These are phyloP conservation scores for Rubia peregrina DNA, from an alignment of 305 asterid species.

Conservation along the genomic window DNA sequence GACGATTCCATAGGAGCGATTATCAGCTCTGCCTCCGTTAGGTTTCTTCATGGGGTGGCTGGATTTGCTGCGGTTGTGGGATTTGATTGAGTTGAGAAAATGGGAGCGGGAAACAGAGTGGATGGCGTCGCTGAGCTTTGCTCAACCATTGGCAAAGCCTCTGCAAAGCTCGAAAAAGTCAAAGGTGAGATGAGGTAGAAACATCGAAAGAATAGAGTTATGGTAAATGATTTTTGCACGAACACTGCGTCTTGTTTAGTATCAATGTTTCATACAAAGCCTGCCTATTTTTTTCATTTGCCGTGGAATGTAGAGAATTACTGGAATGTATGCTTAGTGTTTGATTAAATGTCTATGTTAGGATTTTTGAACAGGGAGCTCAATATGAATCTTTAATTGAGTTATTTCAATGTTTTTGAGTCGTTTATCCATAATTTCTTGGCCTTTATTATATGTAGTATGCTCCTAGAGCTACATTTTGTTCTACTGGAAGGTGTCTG, in stretches of 20 bases:
- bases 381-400: background rate
- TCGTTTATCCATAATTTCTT: background rate
- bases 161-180: too few relatives aligned
- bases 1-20: too few relatives aligned
- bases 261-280: background rate
- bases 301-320: background rate
- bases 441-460: background rate
- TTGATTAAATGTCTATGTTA: constrained; percentile 1
- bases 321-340: constrained; percentile 4
- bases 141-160: too few relatives aligned
- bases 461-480: background rate
- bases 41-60: constrained; percentile 35
- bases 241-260: background rate
- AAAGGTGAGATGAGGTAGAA: too few relatives aligned
- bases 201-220: too few relatives aligned
- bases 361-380: background rate
- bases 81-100: constrained; percentile 52
- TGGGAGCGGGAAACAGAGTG: constrained; percentile 80
- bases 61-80: constrained; percentile 19
- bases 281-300: background rate
- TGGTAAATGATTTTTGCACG: too few relatives aligned
- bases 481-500: background rate
- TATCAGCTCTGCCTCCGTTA: too few relatives aligned
- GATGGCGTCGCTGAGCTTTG: constrained; percentile 90
- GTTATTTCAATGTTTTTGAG: background rate